Evolutionary conservation across 352 stramenopile species (phyloP).

Genomic region (Pythium rishiriense): DNA sequence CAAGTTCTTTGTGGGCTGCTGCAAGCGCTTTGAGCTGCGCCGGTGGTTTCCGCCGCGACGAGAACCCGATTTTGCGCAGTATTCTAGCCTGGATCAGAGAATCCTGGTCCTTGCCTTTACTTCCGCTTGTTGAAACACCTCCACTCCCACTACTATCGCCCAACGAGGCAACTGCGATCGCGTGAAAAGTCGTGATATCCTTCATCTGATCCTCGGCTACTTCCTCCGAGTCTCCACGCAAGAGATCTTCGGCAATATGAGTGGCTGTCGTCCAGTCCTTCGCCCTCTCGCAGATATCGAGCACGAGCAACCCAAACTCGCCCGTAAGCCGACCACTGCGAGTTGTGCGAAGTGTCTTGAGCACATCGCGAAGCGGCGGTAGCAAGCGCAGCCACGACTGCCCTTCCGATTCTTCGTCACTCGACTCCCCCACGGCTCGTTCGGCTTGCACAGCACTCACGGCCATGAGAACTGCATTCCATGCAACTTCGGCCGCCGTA

Average conservation of each 20-base stretch:
- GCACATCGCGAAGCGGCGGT: constrained; percentile 7
- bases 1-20: constrained; percentile 58
- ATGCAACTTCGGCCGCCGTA: constrained; percentile 67
- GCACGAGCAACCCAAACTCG: constrained; percentile 55
- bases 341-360: not conserved
- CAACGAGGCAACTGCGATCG: constrained; percentile 62
- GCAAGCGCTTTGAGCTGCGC: constrained; percentile 59
- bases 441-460: constrained; percentile 29
- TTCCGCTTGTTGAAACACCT: constrained; percentile 10
- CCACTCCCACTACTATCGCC: constrained; percentile 29
- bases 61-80: constrained; percentile 63
- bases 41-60: constrained; percentile 54
- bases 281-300: constrained; percentile 51
- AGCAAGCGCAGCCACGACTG: constrained; percentile 16
- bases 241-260: constrained; percentile 26
- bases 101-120: constrained; percentile 43
- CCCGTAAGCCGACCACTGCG: constrained; percentile 34
- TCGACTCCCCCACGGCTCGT: constrained; percentile 14
- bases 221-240: not conserved
- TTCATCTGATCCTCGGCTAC: constrained; percentile 36
- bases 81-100: constrained; percentile 61
- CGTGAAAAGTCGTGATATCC: constrained; percentile 50
- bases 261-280: constrained; percentile 45
- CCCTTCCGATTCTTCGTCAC: not conserved
- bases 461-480: constrained; percentile 66